phyloP scores from a whole-genome alignment of 2,329 filamentous ascomycete species.

The Emmonsiellopsis sp. region DNA sequence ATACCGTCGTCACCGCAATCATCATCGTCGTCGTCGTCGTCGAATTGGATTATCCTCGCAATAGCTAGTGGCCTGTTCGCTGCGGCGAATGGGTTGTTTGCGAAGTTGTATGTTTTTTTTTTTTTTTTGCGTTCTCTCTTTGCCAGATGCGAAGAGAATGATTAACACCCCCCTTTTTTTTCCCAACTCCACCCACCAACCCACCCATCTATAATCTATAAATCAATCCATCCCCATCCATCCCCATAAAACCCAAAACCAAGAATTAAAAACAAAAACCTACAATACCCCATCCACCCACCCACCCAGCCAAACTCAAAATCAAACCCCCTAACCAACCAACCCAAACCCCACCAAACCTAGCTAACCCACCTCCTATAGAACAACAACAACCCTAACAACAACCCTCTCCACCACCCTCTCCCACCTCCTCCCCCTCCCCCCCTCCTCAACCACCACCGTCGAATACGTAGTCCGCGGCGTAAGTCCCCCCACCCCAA shows the following conservation, averaged over 20 bases:
- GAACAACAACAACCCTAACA: conserved; percentile 54
- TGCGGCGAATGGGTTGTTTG: conserved; percentile 58
- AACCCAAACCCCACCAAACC: neutral
- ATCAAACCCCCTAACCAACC: neutral
- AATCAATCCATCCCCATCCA: too few species aligned
- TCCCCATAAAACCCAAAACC: too few species aligned
- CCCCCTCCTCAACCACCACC: conserved; percentile 31
- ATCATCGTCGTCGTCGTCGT: neutral
- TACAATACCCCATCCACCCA: neutral
- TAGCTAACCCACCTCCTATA: conserved; percentile 17
- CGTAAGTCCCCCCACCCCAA: conserved; percentile 31
- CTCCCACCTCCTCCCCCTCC: conserved; percentile 36
- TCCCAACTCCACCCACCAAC: too few species aligned
- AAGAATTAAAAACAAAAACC: neutral
- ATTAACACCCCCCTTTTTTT: neutral
- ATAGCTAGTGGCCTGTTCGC: conserved; percentile 54
- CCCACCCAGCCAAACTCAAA: neutral
- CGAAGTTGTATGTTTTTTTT: conserved; percentile 45
- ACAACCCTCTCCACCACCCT: conserved; percentile 43
- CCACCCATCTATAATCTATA: too few species aligned
- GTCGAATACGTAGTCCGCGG: conserved; percentile 44
- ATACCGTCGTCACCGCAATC: too few species aligned
- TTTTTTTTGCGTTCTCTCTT: neutral
- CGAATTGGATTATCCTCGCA: conserved; percentile 46
- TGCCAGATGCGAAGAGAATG: neutral